A percentile compares a stretch with the other conserved stretches of the same genome.
Conservation (phyloP, 2,329 filamentous ascomycete species). For the Lachnellula hyalina region DNA sequence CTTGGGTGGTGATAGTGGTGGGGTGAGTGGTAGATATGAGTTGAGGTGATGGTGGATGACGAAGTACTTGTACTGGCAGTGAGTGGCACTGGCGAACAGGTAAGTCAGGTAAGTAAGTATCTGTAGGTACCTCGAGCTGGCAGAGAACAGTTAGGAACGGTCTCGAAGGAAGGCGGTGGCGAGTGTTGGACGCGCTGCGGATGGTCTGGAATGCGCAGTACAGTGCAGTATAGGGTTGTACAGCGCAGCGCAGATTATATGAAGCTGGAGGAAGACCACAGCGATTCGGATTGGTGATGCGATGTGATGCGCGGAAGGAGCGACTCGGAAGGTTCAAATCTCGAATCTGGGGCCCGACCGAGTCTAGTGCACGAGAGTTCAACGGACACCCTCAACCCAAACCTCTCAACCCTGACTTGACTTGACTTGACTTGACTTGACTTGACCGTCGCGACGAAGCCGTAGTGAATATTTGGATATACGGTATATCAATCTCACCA, state of each 20-base stretch:
- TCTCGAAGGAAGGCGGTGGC: slow-evolving; percentile 4
- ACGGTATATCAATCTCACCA: too few species aligned
- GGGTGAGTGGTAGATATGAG: background rate
- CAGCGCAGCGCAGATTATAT: background rate
- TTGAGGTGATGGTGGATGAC: background rate
- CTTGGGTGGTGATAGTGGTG: background rate
- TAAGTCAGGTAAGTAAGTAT: background rate
- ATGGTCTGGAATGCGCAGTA: background rate
- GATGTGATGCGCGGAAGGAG: slow-evolving; percentile 4
- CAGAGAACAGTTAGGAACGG: background rate
- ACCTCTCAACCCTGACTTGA: too few species aligned
- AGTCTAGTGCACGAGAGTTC: background rate
- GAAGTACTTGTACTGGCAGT: background rate
- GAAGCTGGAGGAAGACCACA: background rate
- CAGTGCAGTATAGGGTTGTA: background rate
- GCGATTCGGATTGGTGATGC: background rate
- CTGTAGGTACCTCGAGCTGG: background rate
- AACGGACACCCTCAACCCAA: background rate
- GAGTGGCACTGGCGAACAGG: background rate
- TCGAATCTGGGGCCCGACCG: too few species aligned
- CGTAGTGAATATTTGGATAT: too few species aligned
- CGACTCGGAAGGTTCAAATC: background rate
- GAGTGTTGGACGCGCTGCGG: background rate
- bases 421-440: too few species aligned
- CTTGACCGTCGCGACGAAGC: too few species aligned